Evolutionary conservation across 2,329 filamentous ascomycete species (phyloP).

Genomic region (Niveomyces coronatus): DNA sequence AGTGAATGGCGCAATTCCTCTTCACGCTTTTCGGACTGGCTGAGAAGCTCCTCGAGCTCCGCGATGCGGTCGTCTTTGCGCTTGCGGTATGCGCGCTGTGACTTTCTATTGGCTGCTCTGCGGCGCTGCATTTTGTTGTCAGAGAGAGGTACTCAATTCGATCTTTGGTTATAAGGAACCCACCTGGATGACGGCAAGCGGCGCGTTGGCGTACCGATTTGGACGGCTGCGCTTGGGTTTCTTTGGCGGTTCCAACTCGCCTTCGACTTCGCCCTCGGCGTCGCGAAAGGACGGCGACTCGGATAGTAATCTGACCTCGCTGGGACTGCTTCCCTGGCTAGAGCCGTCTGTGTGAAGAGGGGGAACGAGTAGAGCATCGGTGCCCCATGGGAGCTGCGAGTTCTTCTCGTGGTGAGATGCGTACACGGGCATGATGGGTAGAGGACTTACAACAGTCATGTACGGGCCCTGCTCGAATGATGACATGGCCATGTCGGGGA

Average conservation of each 20-base stretch:
- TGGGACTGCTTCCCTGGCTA: slow-evolving; percentile 2
- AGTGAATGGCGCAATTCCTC: slow-evolving; percentile 45
- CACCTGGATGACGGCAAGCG: slow-evolving; percentile 38
- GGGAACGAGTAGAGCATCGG: neutral
- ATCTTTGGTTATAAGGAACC: slow-evolving; percentile 14
- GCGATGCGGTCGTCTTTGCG: slow-evolving; percentile 47
- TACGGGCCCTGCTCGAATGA: slow-evolving; percentile 1
- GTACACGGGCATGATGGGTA: neutral
- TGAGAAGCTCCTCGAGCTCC: slow-evolving; percentile 49
- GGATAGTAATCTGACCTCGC: neutral
- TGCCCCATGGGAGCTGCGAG: slow-evolving; percentile 1
- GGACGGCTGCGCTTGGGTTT: slow-evolving; percentile 38
- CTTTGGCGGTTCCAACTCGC: neutral
- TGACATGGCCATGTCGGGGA: neutral
- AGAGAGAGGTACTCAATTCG: neutral
- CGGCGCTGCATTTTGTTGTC: slow-evolving; percentile 16
- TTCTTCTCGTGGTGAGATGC: neutral
- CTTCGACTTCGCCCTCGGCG: neutral
- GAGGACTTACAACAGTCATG: neutral
- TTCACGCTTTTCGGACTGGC: slow-evolving; percentile 43
- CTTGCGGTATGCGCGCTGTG: slow-evolving; percentile 22
- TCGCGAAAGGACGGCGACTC: slow-evolving; percentile 1
- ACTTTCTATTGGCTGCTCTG: slow-evolving; percentile 23
- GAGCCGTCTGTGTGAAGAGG: neutral
- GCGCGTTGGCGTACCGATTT: slow-evolving; percentile 43